These are phyloP conservation scores for Naganishia liquefaciens DNA, from an alignment of 1,284 basidiomycete species.

Conservation along the genomic window DNA sequence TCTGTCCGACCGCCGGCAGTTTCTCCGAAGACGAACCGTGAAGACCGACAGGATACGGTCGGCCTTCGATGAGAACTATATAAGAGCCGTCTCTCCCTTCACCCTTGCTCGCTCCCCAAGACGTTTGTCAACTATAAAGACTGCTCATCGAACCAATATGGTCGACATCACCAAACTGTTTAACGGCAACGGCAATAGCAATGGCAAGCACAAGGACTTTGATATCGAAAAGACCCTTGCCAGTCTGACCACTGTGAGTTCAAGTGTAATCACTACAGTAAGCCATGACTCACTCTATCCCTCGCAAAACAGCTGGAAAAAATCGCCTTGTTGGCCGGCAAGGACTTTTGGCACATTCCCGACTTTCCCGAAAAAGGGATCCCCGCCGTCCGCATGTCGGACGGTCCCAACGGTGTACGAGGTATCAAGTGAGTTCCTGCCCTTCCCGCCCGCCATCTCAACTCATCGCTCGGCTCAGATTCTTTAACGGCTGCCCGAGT, in stretches of 20 bases:
- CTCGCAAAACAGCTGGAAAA: constrained; percentile 61
- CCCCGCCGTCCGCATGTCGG: constrained; percentile 55
- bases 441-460: constrained; percentile 60
- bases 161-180: constrained; percentile 18
- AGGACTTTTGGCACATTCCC: constrained; percentile 67
- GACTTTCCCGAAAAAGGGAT: constrained; percentile 62
- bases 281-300: not conserved
- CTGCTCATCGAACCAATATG: not conserved
- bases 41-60: too few relatives aligned
- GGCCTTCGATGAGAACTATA: not conserved
- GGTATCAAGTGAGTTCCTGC: constrained; percentile 64
- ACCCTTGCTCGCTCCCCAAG: not conserved
- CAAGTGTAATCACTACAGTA: too few relatives aligned
- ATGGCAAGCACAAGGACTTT: constrained; percentile 17
- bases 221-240: constrained; percentile 33
- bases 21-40: too few relatives aligned
- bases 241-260: constrained; percentile 27
- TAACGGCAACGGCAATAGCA: constrained; percentile 4
- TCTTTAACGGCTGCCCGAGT: constrained; percentile 38
- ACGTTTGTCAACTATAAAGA: not conserved
- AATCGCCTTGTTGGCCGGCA: constrained; percentile 61
- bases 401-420: constrained; percentile 61
- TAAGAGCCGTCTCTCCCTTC: not conserved
- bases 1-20: too few relatives aligned
- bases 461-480: constrained; percentile 32